These are phyloP conservation scores for Torrubiella hemipterigena DNA, from an alignment of 2,329 filamentous ascomycete species.

Conservation along the genomic window DNA sequence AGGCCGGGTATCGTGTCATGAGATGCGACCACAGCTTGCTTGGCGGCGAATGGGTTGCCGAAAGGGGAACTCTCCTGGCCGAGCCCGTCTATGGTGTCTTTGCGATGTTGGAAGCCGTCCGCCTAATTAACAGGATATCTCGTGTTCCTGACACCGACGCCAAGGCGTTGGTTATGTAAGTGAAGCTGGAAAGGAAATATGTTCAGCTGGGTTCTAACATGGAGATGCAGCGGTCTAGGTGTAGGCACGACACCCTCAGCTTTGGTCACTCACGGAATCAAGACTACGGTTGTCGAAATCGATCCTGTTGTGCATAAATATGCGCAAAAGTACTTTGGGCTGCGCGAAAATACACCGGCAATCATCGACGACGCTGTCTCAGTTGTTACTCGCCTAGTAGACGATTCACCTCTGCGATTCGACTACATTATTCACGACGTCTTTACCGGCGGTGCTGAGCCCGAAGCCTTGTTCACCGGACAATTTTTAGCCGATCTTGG, in stretches of 20 bases:
- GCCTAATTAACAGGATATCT: slow-evolving; percentile 55
- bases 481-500: slow-evolving; percentile 68
- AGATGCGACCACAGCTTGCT: slow-evolving; percentile 90
- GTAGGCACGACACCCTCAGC: slow-evolving; percentile 86
- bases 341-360: slow-evolving; percentile 66
- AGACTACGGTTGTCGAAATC: slow-evolving; percentile 90
- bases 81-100: slow-evolving; percentile 97
- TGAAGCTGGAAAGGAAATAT: slow-evolving; percentile 6
- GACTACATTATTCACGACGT: slow-evolving; percentile 97
- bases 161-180: slow-evolving; percentile 76
- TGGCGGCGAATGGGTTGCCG: slow-evolving; percentile 75
- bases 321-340: slow-evolving; percentile 69
- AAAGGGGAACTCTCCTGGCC: slow-evolving; percentile 41
- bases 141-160: slow-evolving; percentile 50
- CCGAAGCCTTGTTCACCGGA: slow-evolving; percentile 73
- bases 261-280: slow-evolving; percentile 74
- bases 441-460: slow-evolving; percentile 92
- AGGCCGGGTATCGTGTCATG: slow-evolving; percentile 65
- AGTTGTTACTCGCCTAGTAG: slow-evolving; percentile 44
- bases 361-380: slow-evolving; percentile 73
- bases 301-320: slow-evolving; percentile 82
- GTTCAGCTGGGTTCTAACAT: slow-evolving; percentile 4
- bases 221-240: slow-evolving; percentile 58
- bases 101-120: slow-evolving; percentile 83
- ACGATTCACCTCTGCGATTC: slow-evolving; percentile 39